A percentile compares a stretch with the other conserved stretches of the same genome.
phyloP scores from a whole-genome alignment of 1,284 basidiomycete genomes.

The Heterobasidion occidentale region DNA sequence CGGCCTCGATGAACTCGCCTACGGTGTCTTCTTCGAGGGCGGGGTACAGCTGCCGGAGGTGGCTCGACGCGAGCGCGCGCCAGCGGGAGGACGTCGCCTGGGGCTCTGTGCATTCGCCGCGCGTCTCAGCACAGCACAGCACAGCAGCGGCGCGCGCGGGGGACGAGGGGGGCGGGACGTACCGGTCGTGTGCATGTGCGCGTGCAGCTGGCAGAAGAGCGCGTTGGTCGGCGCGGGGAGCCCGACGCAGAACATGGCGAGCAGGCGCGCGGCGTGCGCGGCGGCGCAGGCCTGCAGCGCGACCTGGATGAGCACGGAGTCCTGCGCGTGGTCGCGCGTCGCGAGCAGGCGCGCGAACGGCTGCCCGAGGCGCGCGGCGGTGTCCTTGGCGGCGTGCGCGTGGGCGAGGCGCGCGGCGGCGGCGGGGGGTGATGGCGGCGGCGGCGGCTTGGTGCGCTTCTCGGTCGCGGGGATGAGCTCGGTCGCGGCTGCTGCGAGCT shows the following conservation, averaged over 20 bases:
- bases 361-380: conserved; percentile 49
- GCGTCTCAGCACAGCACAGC: conserved; percentile 3
- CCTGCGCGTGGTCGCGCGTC: conserved; percentile 58
- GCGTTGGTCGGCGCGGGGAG: conserved; percentile 62
- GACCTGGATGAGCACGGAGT: conserved; percentile 66
- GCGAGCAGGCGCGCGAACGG: conserved; percentile 51
- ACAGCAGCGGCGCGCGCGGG: background rate
- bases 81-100: conserved; percentile 71
- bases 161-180: conserved; percentile 15
- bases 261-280: conserved; percentile 54
- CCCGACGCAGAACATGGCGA: conserved; percentile 65
- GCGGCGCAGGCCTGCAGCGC: conserved; percentile 63
- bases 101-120: conserved; percentile 36
- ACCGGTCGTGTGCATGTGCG: conserved; percentile 57
- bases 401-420: conserved; percentile 34
- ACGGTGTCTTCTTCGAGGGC: conserved; percentile 54
- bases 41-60: conserved; percentile 61
- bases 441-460: conserved; percentile 12
- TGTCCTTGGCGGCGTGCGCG: conserved; percentile 28
- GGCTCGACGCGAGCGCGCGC: conserved; percentile 60
- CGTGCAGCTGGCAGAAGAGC: conserved; percentile 56
- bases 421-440: conserved; percentile 9
- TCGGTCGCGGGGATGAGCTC: conserved; percentile 33
- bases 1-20: conserved; percentile 60
- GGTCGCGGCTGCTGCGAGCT: conserved; percentile 65